Base-by-base conservation (phyloP, 1,284 basidiomycete genomes). In the Fomitiporia mediterranea region DNA sequence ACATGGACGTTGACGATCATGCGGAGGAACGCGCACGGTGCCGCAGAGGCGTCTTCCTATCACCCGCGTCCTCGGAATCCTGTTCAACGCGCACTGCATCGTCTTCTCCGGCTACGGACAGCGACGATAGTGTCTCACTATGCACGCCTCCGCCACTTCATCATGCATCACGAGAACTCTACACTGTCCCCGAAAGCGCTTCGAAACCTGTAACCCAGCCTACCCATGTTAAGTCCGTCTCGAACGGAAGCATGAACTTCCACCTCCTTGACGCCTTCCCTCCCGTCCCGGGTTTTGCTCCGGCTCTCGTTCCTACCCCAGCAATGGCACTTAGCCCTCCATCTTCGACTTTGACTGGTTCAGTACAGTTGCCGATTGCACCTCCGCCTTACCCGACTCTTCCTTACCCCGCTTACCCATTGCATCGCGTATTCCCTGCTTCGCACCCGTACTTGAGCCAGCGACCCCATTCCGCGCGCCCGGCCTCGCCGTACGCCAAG, bases 401-500 rank as follows among this genome's bases (percentile, higher is more conserved):
- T 28, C 55, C 49, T 25, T 39, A 46, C 19, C 34, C 49, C 25
- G 25, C 28, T 28, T 35, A 50, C 30, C 34, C 35, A 4, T 9
- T 57, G 13, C 19, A 52, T 8, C 37, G 40, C 28, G 17, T 38
- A 1, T 40, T 38, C 32, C 37, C 44, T 1, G 23, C 28, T 23
- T 44, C 51, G 17, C 40, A 35, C 32, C 23, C 37, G 2, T 35
- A 37, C 8, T 37, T 37, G 7, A 19, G 11, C 19, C 30, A 28
- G 47, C 50, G 38, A 6, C 37, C 49, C n/a, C 50, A 34, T n/a
- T 47, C 49, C 3, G 42, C 48, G 19, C 30, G 40, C 8, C 21
- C 38, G n/a, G 49, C 55, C n/a, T 52, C 55, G 21, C 34, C 42
- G 7, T 57, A 44, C 30, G 37, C 55, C 15, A 34, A 49, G 15